Evolutionary conservation across 768 basidiomycete species (phyloP).

Genomic region (Boletus rufocinnamomeus): DNA sequence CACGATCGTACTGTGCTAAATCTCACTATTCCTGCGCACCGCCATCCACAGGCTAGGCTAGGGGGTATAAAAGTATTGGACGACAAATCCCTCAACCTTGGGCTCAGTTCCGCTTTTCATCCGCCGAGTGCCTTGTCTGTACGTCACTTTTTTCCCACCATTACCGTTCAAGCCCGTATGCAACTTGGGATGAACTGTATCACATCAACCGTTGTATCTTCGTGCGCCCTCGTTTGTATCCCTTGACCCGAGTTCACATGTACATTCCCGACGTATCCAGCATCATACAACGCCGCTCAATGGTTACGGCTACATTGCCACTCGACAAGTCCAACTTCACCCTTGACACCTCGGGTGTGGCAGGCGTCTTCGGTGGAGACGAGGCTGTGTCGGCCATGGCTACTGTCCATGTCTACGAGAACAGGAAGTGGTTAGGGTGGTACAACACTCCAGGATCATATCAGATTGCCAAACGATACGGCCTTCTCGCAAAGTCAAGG

Average conservation of each 20-base stretch:
- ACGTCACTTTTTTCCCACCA: too few species aligned
- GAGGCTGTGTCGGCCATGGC: slow-evolving; percentile 42
- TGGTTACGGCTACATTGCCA: slow-evolving; percentile 12
- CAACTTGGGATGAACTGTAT: neutral
- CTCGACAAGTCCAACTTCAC: slow-evolving; percentile 26
- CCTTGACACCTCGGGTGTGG: slow-evolving; percentile 37
- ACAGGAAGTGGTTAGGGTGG: slow-evolving; percentile 39
- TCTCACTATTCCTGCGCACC: neutral
- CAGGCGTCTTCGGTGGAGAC: slow-evolving; percentile 41
- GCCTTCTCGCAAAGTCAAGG: slow-evolving; percentile 34
- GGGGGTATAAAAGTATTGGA: neutral
- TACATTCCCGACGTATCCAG: slow-evolving; percentile 22
- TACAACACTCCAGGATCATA: slow-evolving; percentile 43
- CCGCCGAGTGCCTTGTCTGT: neutral
- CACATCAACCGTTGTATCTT: neutral
- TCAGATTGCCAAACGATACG: slow-evolving; percentile 36
- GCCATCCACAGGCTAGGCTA: too few species aligned
- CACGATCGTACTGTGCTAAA: neutral
- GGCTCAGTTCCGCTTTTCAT: neutral
- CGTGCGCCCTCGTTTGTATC: slow-evolving; percentile 9
- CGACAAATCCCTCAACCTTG: neutral
- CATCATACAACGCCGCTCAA: slow-evolving; percentile 15
- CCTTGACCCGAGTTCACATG: slow-evolving; percentile 21
- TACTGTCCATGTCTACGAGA: slow-evolving; percentile 37
- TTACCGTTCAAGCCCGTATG: too few species aligned